Base-by-base conservation (phyloP, 2,329 filamentous ascomycete genomes). In the Aspergillus pseudoterreus region DNA sequence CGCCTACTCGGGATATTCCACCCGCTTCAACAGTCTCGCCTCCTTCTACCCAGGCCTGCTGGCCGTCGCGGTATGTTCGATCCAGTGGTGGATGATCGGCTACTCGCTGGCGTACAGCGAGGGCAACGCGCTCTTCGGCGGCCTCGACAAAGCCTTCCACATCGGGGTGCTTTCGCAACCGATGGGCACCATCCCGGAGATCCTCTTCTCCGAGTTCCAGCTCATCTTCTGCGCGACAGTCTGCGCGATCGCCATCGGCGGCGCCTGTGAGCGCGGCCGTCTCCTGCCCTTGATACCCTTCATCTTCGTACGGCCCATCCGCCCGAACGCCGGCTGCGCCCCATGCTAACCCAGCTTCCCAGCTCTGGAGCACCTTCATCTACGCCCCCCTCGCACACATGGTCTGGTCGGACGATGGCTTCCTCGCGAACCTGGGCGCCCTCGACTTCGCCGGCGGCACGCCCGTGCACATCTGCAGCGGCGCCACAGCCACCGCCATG, bases 161-260 rank as follows among this genome's bases (percentile, higher is more conserved):
- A 57, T 61, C 6, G 71, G 69, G 11, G 77, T 79, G 4, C 64
- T 79, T 1, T 65, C 74, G 2, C 71, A 79, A 44, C 76, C 77
- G 0, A 70, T 79, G 1, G 76, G 77, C 4, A 76, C 74, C 0
- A 79, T 79, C 42, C 76, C 77, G 0, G 76, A 76, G 5, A 73
- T 79, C 11, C 58, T 79, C 4, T 79, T 79, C 62, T 77, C 73
- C 45, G 76, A 78, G 60, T 79, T 79, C 49, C 77, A 80, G 63
- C 63, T 79, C 9, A 72, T 79, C 1, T 79, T 79, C 51, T 68
- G 72, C 49, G 76, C 77, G 0, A 79, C 76, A 1, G 76, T 80
- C 1, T 79, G 76, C 57, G 76, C 75, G 1, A 79, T 79, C 57
- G 72, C 75, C 1, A 70, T 79, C 8, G 77, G 77, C 5, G 76